Evolutionary conservation across 2,329 filamentous ascomycete genomes (phyloP).

Genomic region (Fusarium keratoplasticum): DNA sequence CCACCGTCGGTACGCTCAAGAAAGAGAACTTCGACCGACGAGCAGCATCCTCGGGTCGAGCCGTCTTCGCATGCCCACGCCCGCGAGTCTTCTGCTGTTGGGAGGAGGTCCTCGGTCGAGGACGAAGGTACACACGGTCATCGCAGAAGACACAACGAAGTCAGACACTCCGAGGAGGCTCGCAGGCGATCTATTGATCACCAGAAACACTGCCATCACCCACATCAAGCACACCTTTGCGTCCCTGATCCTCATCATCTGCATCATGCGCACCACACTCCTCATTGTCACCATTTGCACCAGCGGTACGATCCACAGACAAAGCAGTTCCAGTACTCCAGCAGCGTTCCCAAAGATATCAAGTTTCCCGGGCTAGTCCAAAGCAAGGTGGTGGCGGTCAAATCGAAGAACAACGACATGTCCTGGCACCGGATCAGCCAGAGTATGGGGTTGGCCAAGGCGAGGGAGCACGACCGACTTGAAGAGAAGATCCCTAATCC

Average conservation of each 20-base stretch:
- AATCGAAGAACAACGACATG: slow-evolving; percentile 2
- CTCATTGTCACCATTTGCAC: not conserved
- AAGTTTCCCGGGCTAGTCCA: not conserved
- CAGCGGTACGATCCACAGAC: not conserved
- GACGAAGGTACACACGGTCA: slow-evolving; percentile 11
- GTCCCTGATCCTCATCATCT: not conserved
- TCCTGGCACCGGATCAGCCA: slow-evolving; percentile 14
- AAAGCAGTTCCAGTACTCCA: not conserved
- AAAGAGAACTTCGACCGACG: slow-evolving; percentile 16
- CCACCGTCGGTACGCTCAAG: not conserved
- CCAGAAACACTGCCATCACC: not conserved
- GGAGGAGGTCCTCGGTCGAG: slow-evolving; percentile 14
- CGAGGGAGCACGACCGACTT: not conserved
- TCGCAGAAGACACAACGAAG: not conserved
- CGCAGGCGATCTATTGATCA: slow-evolving; percentile 1
- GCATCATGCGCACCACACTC: slow-evolving; percentile 2
- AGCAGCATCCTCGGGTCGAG: not conserved
- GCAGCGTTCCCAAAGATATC: not conserved
- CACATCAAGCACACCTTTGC: not conserved
- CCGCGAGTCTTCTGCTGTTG: slow-evolving; percentile 23
- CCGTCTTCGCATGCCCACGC: not conserved
- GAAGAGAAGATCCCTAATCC: not conserved
- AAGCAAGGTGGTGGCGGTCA: slow-evolving; percentile 12
- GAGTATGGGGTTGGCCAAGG: slow-evolving; percentile 7
- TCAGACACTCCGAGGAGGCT: slow-evolving; percentile 2